A percentile compares a stretch with the other conserved stretches of the same genome.
Evolutionary conservation across 2,329 filamentous ascomycete genomes (phyloP).

Genomic region (Nannizzia gypsea): DNA sequence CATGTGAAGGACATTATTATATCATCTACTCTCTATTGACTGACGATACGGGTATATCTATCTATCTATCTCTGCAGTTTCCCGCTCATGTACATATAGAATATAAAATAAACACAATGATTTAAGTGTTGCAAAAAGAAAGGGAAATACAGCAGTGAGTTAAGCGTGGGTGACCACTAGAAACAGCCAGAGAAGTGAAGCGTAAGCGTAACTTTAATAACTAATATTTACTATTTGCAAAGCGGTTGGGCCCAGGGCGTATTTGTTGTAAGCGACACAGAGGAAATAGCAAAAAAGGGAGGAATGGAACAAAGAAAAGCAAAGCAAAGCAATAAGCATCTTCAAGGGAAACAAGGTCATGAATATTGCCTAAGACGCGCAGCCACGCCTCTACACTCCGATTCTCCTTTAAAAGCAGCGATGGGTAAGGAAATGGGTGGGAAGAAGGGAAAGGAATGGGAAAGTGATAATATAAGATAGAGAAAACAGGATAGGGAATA

Average conservation of each 20-base stretch:
- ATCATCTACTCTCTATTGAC: background rate
- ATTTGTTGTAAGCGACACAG: background rate
- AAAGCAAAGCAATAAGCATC: constrained; percentile 2
- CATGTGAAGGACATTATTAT: background rate
- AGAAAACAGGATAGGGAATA: background rate
- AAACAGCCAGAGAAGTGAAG: background rate
- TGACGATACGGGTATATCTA: background rate
- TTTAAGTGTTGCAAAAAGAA: background rate
- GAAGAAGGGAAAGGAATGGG: background rate
- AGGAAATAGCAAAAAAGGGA: background rate
- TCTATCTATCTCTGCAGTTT: background rate
- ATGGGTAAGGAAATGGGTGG: constrained; percentile 9
- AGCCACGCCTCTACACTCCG: constrained; percentile 13
- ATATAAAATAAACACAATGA: background rate
- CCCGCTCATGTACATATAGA: background rate
- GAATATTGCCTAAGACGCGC: constrained; percentile 12
- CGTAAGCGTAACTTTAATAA: background rate
- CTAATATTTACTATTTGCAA: background rate
- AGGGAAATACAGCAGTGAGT: background rate
- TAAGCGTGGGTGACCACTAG: background rate
- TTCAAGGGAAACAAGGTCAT: constrained; percentile 2
- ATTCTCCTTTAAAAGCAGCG: constrained; percentile 3
- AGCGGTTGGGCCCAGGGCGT: background rate
- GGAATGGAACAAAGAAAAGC: background rate
- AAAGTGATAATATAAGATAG: background rate